A percentile compares a stretch with the other conserved stretches of the same genome.
phyloP scores from a whole-genome alignment of 441 rosid genomes.

The Eruca vesicaria region DNA sequence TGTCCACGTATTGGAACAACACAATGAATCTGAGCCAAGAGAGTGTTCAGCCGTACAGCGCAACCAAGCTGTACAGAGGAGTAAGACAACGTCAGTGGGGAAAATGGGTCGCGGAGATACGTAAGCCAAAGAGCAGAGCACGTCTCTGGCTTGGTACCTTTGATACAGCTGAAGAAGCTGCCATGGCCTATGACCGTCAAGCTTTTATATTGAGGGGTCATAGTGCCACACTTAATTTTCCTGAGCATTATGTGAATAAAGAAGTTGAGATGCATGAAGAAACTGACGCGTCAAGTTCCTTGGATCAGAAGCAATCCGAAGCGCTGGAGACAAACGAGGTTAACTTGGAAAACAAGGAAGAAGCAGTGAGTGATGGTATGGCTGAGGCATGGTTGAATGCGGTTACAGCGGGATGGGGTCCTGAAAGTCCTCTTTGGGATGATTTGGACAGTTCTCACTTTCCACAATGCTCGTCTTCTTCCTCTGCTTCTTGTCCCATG shows the following conservation, averaged over 20 bases:
- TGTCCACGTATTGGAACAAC: conserved; percentile 59
- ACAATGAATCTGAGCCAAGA: conserved; percentile 66
- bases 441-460: conserved; percentile 60
- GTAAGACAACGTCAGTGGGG: conserved; percentile 99
- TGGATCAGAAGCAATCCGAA: conserved; percentile 22
- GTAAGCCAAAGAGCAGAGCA: conserved; percentile 87
- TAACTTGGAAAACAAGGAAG: conserved; percentile 29
- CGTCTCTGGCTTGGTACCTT: conserved; percentile 98
- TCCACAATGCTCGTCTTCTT: conserved; percentile 24
- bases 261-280: conserved; percentile 28
- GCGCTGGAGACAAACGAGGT: neutral
- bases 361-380: conserved; percentile 37
- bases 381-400: conserved; percentile 90
- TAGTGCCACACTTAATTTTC: conserved; percentile 89
- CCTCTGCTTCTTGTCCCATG: conserved; percentile 45
- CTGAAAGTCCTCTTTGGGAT: conserved; percentile 96
- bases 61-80: conserved; percentile 89
- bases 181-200: conserved; percentile 93
- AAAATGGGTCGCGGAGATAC: conserved; percentile 99
- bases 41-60: conserved; percentile 45
- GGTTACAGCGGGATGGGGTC: conserved; percentile 89
- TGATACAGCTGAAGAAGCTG: conserved; percentile 97
- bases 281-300: neutral
- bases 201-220: conserved; percentile 86
- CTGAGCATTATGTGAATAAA: conserved; percentile 72